Evolutionary conservation across 805 yeast genomes (phyloP), one percentile per base, ranked within the genome.

Genomic region (Jamesozyma piceae): DNA sequence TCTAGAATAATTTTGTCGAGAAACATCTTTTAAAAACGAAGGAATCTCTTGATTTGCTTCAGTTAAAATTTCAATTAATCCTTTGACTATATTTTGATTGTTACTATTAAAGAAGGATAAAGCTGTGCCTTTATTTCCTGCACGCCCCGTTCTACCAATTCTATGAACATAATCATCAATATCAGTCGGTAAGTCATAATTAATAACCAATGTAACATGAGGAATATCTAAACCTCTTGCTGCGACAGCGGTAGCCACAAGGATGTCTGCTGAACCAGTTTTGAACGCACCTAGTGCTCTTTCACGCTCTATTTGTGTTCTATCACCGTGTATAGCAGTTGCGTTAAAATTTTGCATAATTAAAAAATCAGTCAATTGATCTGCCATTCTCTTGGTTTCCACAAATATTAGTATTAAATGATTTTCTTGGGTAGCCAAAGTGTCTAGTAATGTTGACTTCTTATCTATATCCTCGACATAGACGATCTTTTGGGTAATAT

Each of bases 211-310:
- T 37, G 92, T 81, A 55, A 90, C 97, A 66, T 90, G 89, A 63
- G 98, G 97, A 73, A 90, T 90, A 77, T 92, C 98, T 68, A 92
- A 78, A 73, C 98, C 98, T 81, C 98, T 86, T 46, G 97, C 97
- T 53, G 98, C 98, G 54, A 90, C 97, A 43, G 97, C 97, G 54
- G 98, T 90, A 38, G 98, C 97, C 50, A 90, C 98, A 71, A 92
- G 75, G 53, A 90, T 80, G 53, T 95, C 95, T 35, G 96, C 84
- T 56, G 75, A 73, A 62, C 97, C 97, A 49, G 78, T 67, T 74
- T 88, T 86, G 76, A 90, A 90, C 54, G 87, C 80, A 52, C 86
- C 89, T 57, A 90, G 73, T 43, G 97, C 97, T 63, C 88, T 79
- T 71, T 90, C 97, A 76, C 98, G 88, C 73, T 90, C 97, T 57